phyloP scores from a whole-genome alignment of 352 stramenopile species.

The Pelagophyceae sp. region DNA sequence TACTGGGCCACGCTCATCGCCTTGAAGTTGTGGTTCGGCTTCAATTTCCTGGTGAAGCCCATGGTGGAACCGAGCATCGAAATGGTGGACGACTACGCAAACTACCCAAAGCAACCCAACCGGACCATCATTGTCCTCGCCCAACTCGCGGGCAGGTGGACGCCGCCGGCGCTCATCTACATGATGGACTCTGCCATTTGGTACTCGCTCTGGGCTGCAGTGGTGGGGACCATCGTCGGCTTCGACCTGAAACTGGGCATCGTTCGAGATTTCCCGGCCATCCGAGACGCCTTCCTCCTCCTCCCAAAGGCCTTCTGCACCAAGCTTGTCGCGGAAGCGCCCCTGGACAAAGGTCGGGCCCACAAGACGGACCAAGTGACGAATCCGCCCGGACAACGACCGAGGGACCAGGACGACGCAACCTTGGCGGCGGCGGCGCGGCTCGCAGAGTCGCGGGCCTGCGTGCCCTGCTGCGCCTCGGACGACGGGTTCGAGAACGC shows the following conservation, averaged over 20 bases:
- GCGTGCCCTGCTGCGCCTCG: no score
- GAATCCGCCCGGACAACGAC: no score
- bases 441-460: no score
- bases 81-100: slow-evolving; percentile 90
- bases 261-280: slow-evolving; percentile 78
- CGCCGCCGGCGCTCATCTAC: slow-evolving; percentile 94
- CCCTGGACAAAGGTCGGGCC: no score
- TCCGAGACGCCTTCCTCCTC: slow-evolving; percentile 68
- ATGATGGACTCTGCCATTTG: slow-evolving; percentile 97
- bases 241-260: slow-evolving; percentile 91
- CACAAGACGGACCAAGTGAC: no score
- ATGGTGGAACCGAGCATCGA: slow-evolving; percentile 87
- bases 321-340: slow-evolving; percentile 59
- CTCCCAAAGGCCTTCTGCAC: slow-evolving; percentile 69
- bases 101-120: slow-evolving; percentile 51
- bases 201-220: slow-evolving; percentile 92
- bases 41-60: slow-evolving; percentile 92
- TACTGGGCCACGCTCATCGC: slow-evolving; percentile 86
- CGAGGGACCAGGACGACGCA: no score
- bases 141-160: slow-evolving; percentile 87
- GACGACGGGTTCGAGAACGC: no score
- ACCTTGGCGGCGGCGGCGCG: no score
- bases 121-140: slow-evolving; percentile 49
- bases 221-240: slow-evolving; percentile 88
- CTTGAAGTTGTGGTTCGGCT: slow-evolving; percentile 96